Percentiles rank a stretch among this genome's conserved stretches.
phyloP scores from a whole-genome alignment of 2,329 filamentous ascomycete species.

The Aspergillus brunneoviolaceus region DNA sequence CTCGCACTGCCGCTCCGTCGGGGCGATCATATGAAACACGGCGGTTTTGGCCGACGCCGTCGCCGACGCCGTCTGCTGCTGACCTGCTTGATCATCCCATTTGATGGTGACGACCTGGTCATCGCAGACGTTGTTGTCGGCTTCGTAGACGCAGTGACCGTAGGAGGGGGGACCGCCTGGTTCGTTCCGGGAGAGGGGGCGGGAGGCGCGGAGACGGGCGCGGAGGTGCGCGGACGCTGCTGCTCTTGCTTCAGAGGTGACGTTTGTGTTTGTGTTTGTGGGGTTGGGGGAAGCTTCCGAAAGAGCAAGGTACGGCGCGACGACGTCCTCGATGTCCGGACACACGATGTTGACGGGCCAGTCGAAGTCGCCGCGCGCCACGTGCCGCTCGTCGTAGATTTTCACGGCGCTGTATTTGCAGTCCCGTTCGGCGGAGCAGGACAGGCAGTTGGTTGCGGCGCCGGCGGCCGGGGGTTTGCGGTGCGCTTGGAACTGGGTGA shows the following conservation, averaged over 20 bases:
- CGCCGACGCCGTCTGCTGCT: not conserved
- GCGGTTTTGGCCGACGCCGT: slow-evolving; percentile 72
- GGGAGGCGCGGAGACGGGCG: slow-evolving; percentile 47
- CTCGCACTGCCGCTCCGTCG: slow-evolving; percentile 82
- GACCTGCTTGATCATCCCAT: slow-evolving; percentile 53
- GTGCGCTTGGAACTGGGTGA: slow-evolving; percentile 73
- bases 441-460: slow-evolving; percentile 79
- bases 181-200: slow-evolving; percentile 50
- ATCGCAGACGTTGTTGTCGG: slow-evolving; percentile 90
- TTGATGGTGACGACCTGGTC: slow-evolving; percentile 85
- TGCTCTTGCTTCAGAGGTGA: not conserved
- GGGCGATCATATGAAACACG: slow-evolving; percentile 90
- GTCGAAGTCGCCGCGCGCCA: slow-evolving; percentile 64
- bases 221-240: slow-evolving; percentile 54
- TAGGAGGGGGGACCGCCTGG: slow-evolving; percentile 67
- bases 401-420: slow-evolving; percentile 86
- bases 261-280: too few species aligned
- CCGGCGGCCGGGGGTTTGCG: slow-evolving; percentile 77
- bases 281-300: too few species aligned
- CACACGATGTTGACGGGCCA: slow-evolving; percentile 92
- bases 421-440: slow-evolving; percentile 69
- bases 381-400: slow-evolving; percentile 71
- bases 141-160: slow-evolving; percentile 91
- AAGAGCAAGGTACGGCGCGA: slow-evolving; percentile 34
- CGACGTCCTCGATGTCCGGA: slow-evolving; percentile 83